Evolutionary conservation across 1,284 basidiomycete genomes (phyloP), one percentile per base, ranked within the genome.

Genomic region (Exsudoporus floridanus): DNA sequence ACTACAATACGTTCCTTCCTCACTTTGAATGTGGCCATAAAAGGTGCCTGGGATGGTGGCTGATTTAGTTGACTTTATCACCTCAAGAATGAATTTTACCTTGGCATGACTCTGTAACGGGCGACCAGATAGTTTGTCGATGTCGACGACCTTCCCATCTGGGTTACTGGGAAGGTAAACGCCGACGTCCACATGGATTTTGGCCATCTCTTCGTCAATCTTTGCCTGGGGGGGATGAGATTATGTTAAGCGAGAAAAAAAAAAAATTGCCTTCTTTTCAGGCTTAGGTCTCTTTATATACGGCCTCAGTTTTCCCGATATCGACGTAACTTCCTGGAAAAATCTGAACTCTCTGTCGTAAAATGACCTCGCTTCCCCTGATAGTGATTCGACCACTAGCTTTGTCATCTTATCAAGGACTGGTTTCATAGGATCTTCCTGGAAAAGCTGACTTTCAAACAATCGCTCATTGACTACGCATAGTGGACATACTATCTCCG

Each of bases 21-120:
- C 19, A 99, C 97, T 77, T 96, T 97, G 81, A 99, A 99, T 0
- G 97, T 98, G 0, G 97, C 97, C 97, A 99, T 99, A 76, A 99
- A 99, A 0, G 97, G 97, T 5, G 97, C 95, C 93, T 95, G 56
- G n/a, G 27, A 33, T 9, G 50, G 59, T 42, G 16, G 19, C 54
- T 14, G 18, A 33, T 44, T 28, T 21, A 25, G 27, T 37, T 30
- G 9, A 14, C 23, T 18, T 21, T 12, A 41, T 48, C 34, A 16
- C 37, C 42, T 44, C 2, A 7, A 27, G 18, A 13, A 50, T 12
- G 16, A n/a, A 16, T 49, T 39, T 16, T 40, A 92, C 92, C 79
- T 99, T 99, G 7, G 97, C 97, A 64, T 99, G 97, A 67, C 90
- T 94, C 73, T 99, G 97, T 34, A 99, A 75, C 2, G 97, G 97